Evolutionary conservation across 345 rosid species (phyloP).

Genomic region (Brassica nigra): DNA sequence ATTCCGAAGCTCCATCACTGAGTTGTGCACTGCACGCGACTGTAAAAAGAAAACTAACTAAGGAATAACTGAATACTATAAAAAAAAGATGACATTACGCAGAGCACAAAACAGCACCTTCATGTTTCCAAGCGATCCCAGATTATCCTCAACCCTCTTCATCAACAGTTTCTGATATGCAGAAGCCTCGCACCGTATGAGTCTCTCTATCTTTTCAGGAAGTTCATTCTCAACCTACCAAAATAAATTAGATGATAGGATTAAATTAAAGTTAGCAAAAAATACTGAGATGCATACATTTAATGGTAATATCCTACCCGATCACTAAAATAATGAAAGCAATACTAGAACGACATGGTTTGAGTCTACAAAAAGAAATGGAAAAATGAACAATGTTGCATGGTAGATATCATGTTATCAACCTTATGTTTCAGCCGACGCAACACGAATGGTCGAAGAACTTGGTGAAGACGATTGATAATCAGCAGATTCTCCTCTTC

Average conservation of each 20-base stretch:
- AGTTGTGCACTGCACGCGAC: constrained; percentile 86
- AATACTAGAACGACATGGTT: constrained; percentile 22
- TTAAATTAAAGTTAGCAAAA: neutral
- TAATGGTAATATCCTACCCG: neutral
- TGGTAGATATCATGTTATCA: constrained; percentile 5
- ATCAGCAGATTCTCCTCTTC: constrained; percentile 94
- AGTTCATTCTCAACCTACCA: constrained; percentile 85
- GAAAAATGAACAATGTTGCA: constrained; percentile 7
- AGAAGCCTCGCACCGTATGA: constrained; percentile 87
- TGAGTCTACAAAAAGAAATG: neutral
- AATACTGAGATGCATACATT: neutral
- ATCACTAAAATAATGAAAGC: constrained; percentile 1
- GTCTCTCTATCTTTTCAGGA: constrained; percentile 93
- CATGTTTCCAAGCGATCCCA: constrained; percentile 78
- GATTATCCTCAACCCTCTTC: constrained; percentile 93
- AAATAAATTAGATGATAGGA: constrained; percentile 3
- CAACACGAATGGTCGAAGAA: constrained; percentile 91
- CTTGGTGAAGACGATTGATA: constrained; percentile 94
- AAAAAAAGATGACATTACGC: constrained; percentile 6
- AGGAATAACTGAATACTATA: neutral
- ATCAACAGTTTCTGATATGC: constrained; percentile 92
- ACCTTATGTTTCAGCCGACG: constrained; percentile 96
- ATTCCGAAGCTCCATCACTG: constrained; percentile 96
- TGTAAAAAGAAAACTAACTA: constrained; percentile 38
- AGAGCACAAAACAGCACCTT: constrained; percentile 52